These are phyloP conservation scores for Coccomyxa sp. DNA, from an alignment of 139 green algal genomes.

Conservation along the genomic window DNA sequence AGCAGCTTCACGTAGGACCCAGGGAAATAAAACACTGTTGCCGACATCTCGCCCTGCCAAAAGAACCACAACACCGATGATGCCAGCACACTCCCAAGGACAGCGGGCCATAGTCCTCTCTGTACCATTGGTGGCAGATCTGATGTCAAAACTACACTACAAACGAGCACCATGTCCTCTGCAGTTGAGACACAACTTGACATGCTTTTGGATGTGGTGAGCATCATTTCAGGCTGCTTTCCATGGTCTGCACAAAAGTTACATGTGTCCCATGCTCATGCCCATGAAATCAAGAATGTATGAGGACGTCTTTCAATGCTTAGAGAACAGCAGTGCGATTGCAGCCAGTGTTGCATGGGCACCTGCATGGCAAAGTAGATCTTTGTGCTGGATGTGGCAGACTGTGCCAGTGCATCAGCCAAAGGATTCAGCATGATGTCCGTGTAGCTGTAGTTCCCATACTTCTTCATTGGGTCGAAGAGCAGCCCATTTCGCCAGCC, in stretches of 20 bases:
- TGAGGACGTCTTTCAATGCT: too few species aligned
- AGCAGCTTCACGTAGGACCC: constrained; percentile 20
- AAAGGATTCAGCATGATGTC: constrained; percentile 39
- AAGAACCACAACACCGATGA: constrained; percentile 15
- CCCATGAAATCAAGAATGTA: too few species aligned
- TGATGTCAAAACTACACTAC: too few species aligned
- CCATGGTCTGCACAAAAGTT: too few species aligned
- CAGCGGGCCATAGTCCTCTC: neutral
- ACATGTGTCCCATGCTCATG: too few species aligned
- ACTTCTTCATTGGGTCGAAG: constrained; percentile 35
- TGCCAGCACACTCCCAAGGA: neutral
- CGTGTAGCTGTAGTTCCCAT: constrained; percentile 34
- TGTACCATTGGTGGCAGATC: neutral
- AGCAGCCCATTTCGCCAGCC: constrained; percentile 46
- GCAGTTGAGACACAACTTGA: too few species aligned
- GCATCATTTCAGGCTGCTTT: too few species aligned
- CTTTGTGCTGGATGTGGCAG: neutral
- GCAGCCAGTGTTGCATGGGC: neutral
- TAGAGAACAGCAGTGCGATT: too few species aligned
- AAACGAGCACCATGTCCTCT: too few species aligned
- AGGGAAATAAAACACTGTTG: constrained; percentile 38
- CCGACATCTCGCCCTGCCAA: constrained; percentile 44
- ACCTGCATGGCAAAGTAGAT: constrained; percentile 10
- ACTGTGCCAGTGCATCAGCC: constrained; percentile 18
- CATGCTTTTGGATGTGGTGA: too few species aligned